Conservation (phyloP, 2,329 filamentous ascomycete species). For the Dryadomyces quercus-mongolicae region DNA sequence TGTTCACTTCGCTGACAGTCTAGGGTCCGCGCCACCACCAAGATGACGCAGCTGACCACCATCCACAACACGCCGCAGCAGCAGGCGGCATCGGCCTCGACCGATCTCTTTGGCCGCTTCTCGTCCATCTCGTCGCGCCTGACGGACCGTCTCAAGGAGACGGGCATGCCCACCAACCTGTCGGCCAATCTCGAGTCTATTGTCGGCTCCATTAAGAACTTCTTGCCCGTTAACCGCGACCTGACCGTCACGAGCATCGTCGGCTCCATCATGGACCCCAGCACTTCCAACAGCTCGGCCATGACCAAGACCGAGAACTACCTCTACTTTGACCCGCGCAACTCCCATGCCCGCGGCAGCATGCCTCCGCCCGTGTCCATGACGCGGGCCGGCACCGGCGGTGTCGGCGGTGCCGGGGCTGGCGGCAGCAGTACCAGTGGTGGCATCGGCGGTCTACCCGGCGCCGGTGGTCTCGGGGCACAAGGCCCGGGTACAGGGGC, state of each 20-base stretch:
- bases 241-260: constrained; percentile 96
- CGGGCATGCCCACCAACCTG: constrained; percentile 56
- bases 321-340: constrained; percentile 92
- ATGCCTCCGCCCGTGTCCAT: constrained; percentile 67
- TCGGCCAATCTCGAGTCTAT: constrained; percentile 83
- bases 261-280: constrained; percentile 94
- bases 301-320: constrained; percentile 96
- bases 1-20: neutral
- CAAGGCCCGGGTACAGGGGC: constrained; percentile 55
- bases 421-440: constrained; percentile 18
- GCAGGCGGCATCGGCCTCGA: constrained; percentile 35
- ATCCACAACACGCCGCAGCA: constrained; percentile 60
- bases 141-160: constrained; percentile 88
- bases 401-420: constrained; percentile 17
- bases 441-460: constrained; percentile 32
- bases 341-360: constrained; percentile 81
- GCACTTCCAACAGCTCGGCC: constrained; percentile 76
- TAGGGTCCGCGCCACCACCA: constrained; percentile 53
- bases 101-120: constrained; percentile 85
- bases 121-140: constrained; percentile 84
- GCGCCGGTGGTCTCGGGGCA: constrained; percentile 29
- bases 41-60: constrained; percentile 96
- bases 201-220: constrained; percentile 94
- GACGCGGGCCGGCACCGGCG: constrained; percentile 26
- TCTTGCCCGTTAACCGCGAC: constrained; percentile 91